These are phyloP conservation scores for Rhamnella rubrinervis DNA, from an alignment of 331 rosid species.

Conservation along the genomic window DNA sequence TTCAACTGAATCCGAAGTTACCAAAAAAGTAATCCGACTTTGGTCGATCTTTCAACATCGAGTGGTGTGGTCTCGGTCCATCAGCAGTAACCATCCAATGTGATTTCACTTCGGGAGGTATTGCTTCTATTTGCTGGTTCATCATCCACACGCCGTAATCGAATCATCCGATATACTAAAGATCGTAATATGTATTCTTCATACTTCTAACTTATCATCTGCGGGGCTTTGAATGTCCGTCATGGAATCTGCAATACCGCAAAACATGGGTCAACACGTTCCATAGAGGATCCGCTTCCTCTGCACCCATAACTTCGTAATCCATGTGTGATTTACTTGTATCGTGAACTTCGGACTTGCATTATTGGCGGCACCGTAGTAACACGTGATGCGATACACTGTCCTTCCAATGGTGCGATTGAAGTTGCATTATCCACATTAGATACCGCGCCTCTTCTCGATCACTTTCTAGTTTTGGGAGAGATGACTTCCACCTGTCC, in stretches of 20 bases:
- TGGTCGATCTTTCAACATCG: slow-evolving; percentile 14
- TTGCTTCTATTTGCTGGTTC: slow-evolving; percentile 22
- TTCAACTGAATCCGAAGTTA: slow-evolving; percentile 11
- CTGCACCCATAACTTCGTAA: slow-evolving; percentile 24
- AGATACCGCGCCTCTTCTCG: slow-evolving; percentile 24
- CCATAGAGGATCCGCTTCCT: slow-evolving; percentile 23
- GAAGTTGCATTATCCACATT: slow-evolving; percentile 17
- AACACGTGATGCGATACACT: slow-evolving; percentile 21
- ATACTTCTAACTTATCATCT: slow-evolving; percentile 31
- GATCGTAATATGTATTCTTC: slow-evolving; percentile 8
- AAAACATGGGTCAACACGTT: slow-evolving; percentile 19
- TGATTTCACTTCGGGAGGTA: slow-evolving; percentile 24
- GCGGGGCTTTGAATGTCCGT: slow-evolving; percentile 24
- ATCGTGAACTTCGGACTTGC: slow-evolving; percentile 18
- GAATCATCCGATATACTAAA: slow-evolving; percentile 21
- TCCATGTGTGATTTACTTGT: slow-evolving; percentile 22
- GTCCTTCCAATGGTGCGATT: slow-evolving; percentile 28
- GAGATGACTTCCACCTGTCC: slow-evolving; percentile 70
- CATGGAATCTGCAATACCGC: slow-evolving; percentile 33
- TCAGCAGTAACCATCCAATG: slow-evolving; percentile 31
- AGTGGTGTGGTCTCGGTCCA: slow-evolving; percentile 23
- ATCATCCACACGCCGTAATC: slow-evolving; percentile 18
- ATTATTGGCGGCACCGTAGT: slow-evolving; percentile 16
- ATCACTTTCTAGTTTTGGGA: slow-evolving; percentile 33
- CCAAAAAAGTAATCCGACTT: too few species aligned